Base-by-base conservation (phyloP, 1,139 yeast species). In the Hemisphaericaspora subhashii region DNA sequence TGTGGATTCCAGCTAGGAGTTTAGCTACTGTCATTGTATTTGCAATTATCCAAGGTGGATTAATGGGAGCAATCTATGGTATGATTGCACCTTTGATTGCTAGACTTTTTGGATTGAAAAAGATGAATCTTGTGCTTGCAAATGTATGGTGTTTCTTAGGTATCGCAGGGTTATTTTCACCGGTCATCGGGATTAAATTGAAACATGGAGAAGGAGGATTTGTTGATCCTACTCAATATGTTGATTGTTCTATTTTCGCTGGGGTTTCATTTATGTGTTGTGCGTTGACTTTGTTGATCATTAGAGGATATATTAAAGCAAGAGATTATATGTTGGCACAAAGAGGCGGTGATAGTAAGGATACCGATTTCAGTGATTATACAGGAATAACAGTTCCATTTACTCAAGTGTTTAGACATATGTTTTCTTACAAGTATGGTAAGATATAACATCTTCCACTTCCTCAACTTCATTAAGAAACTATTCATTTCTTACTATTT, bases 151-250 rank as follows among this genome's bases (percentile, higher is more conserved):
- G 66, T 6, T 58, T 70, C 20, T 51, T 68, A 41, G 83, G 80
- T 10, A 41, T 57, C 2, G 58, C 74, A 14, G 79, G 79, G 1
- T 53, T 76, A 31, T 71, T 64, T 1, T 69, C 81, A 1, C 83
- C 83, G 3, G 68, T 77, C 12, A 70, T 79, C 43, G 83, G 83
- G 2, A 64, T 75, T 22, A 57, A 69, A 9, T 57, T 78, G 37
- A 74, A 73, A 38, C 57, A 62, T 8, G 61, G 64, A 1, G 40
- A 37, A 4, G 67, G 64, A 0, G 57, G 54, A 0, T 68, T 72
- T 3, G 53, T 58, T 2, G 62, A 62, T 41, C 77, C 82, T 3
- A 53, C 60, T 1, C 77, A 70, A 48, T 79, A 78, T 52, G 53
- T 58, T 23, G 50, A 74, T 47, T 76, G 81, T 30, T 62, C 80